Base-by-base conservation (phyloP, 768 basidiomycete species). In the Nidularia pulvinata region DNA sequence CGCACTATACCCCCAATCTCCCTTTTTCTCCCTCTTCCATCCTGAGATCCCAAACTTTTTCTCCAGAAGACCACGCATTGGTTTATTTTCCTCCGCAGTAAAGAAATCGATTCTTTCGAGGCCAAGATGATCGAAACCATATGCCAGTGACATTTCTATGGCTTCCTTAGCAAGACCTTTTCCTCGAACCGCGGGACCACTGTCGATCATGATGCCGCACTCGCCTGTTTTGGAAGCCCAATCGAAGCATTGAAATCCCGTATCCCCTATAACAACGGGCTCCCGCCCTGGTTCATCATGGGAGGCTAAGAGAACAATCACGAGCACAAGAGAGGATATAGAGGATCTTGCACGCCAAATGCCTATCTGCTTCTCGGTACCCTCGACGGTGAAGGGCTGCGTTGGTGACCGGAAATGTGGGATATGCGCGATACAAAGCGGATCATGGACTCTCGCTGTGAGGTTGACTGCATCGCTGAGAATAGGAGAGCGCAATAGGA, bases 201-300 rank as follows among this genome's bases (percentile, higher is more conserved):
- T 61, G 19, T 61, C 60, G 39, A 63, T 55, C 62, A 63, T 58
- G 34, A 63, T 56, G 5, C 62, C 62, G 25, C 52, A 57, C 33
- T 63, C 62, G 33, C 49, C 57, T 7, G 58, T 49, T 33, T 61
- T 59, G 6, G 42, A 52, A 19, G 35, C 52, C 9, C 52, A 46
- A 32, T 63, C 48, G 44, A 61, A 30, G 6, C 57, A 53, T 5
- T 46, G 46, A 22, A 59, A 32, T 25, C 60, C 59, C 4, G 60
- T 52, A 25, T 63, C 60, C 34, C 62, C 60, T 11, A 63, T 57
- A 11, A 56, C 61, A 4, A 49, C 33, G 33, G 54, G 44, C 19
- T 19, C 19, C 19, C 19, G 19, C 19, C 19, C 19, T 19, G 19
- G 19, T 19, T 19, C 19, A 19, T 19, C 19, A 19, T 19, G 19